phyloP scores from a whole-genome alignment of 2,329 filamentous ascomycete genomes.

The Lasiodiplodia sp. region DNA sequence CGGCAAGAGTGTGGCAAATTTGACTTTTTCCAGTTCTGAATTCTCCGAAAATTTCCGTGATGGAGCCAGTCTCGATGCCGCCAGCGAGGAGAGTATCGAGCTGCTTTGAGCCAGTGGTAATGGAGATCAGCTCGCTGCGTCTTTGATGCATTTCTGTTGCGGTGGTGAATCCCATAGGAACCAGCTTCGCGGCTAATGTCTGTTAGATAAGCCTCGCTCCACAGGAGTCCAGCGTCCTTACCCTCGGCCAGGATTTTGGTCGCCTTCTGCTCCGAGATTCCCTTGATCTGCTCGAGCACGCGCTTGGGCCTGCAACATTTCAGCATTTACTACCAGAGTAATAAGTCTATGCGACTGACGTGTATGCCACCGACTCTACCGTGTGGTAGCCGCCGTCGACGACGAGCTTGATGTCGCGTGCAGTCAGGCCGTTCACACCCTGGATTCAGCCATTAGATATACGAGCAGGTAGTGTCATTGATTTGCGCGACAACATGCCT shows the following conservation, averaged over 20 bases:
- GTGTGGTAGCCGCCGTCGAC: conserved; percentile 94
- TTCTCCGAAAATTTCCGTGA: conserved; percentile 97
- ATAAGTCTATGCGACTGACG: conserved; percentile 57
- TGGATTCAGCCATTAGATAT: conserved; percentile 47
- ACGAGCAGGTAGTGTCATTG: background rate
- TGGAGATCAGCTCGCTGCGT: conserved; percentile 95
- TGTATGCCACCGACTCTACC: conserved; percentile 95
- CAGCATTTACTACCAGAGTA: conserved; percentile 32
- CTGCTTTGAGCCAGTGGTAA: conserved; percentile 97
- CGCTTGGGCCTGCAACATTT: conserved; percentile 65
- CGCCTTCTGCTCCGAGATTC: conserved; percentile 96
- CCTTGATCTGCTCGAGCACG: conserved; percentile 92
- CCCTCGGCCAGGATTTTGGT: conserved; percentile 90
- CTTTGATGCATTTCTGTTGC: conserved; percentile 99
- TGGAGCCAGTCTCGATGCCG: conserved; percentile 94
- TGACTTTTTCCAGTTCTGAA: conserved; percentile 98
- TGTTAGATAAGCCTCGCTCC: conserved; percentile 24
- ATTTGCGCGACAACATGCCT: conserved; percentile 65
- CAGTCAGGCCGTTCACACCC: conserved; percentile 90
- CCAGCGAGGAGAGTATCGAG: conserved; percentile 93
- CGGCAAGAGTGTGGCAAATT: conserved; percentile 97
- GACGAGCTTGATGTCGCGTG: conserved; percentile 91
- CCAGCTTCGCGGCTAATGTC: conserved; percentile 82
- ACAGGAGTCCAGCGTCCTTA: conserved; percentile 48
- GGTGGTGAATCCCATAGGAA: conserved; percentile 98